Conservation (phyloP, 208 protist species). For the Acanthamoeba healyi region DNA sequence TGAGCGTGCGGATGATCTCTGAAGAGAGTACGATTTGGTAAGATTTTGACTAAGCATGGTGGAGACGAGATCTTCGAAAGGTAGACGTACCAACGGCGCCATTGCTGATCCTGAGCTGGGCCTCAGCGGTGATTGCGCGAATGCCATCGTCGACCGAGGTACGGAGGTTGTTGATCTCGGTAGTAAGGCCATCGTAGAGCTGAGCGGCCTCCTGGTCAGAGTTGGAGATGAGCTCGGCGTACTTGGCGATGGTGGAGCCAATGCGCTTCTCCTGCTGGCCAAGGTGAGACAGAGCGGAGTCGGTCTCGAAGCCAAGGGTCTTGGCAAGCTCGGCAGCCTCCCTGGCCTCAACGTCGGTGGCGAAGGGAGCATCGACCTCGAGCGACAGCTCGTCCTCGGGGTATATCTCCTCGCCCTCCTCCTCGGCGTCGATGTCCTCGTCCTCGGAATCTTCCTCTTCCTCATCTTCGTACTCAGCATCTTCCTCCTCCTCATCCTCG, state of each 20-base stretch:
- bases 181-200: conserved; percentile 71
- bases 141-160: conserved; percentile 45
- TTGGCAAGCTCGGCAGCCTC: conserved; percentile 63
- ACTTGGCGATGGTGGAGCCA: conserved; percentile 3
- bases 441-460: conserved; percentile 40
- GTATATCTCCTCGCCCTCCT: conserved; percentile 39
- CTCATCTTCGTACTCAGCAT: conserved; percentile 31
- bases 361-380: conserved; percentile 39
- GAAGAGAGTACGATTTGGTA: neutral
- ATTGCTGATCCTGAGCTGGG: neutral
- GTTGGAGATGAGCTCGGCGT: conserved; percentile 29
- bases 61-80: neutral
- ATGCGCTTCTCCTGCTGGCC: conserved; percentile 58
- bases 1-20: conserved; percentile 9
- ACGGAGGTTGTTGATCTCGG: conserved; percentile 68
- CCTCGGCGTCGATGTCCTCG: conserved; percentile 10
- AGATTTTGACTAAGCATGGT: neutral
- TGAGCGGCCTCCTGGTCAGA: conserved; percentile 34
- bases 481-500: conserved; percentile 60
- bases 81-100: neutral
- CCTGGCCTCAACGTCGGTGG: conserved; percentile 37
- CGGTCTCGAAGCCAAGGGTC: conserved; percentile 41
- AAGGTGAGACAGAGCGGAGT: conserved; percentile 1
- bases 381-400: conserved; percentile 57
- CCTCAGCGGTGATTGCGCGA: neutral